Percentiles rank a stretch among this genome's conserved stretches.
phyloP scores from a whole-genome alignment of 2,329 filamentous ascomycete genomes.

The Monilinia vaccinii-corymbosi region DNA sequence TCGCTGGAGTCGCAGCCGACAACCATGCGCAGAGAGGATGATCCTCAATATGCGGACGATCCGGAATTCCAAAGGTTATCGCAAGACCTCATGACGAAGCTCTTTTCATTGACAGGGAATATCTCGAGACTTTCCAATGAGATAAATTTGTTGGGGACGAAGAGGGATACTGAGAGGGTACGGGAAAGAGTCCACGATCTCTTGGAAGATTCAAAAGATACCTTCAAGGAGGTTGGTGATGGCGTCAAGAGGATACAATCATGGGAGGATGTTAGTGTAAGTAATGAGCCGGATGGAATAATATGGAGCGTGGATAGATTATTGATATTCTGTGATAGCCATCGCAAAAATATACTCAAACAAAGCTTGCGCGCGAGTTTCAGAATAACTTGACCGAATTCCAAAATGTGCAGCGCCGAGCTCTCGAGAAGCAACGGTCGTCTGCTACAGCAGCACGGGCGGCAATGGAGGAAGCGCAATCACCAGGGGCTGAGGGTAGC shows the following conservation, averaged over 20 bases:
- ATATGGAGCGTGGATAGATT: constrained; percentile 4
- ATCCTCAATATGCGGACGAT: constrained; percentile 76
- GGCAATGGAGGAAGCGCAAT: constrained; percentile 57
- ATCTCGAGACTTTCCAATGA: constrained; percentile 79
- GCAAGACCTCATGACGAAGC: constrained; percentile 72
- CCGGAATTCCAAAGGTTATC: constrained; percentile 83
- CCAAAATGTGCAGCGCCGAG: constrained; percentile 79
- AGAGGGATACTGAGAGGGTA: constrained; percentile 82
- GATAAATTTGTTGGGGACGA: constrained; percentile 77
- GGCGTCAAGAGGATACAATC: constrained; percentile 85
- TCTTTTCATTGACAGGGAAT: constrained; percentile 83
- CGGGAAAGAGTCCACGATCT: constrained; percentile 83
- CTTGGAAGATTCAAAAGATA: constrained; percentile 74
- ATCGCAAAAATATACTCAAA: constrained; percentile 91
- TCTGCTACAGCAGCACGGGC: constrained; percentile 75
- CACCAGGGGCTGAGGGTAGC: constrained; percentile 29
- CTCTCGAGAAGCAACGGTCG: constrained; percentile 85
- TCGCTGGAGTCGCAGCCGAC: constrained; percentile 75
- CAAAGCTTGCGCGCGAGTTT: constrained; percentile 91
- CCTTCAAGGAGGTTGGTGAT: constrained; percentile 88
- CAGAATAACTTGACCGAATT: constrained; percentile 83
- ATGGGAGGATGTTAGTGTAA: constrained; percentile 75
- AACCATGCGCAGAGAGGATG: constrained; percentile 57
- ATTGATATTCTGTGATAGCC: constrained; percentile 44
- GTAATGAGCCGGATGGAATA: constrained; percentile 24